A percentile compares a stretch with the other conserved stretches of the same genome.
Conservation (phyloP, 805 yeast genomes). For the Diddensiella caesifluorescens region DNA sequence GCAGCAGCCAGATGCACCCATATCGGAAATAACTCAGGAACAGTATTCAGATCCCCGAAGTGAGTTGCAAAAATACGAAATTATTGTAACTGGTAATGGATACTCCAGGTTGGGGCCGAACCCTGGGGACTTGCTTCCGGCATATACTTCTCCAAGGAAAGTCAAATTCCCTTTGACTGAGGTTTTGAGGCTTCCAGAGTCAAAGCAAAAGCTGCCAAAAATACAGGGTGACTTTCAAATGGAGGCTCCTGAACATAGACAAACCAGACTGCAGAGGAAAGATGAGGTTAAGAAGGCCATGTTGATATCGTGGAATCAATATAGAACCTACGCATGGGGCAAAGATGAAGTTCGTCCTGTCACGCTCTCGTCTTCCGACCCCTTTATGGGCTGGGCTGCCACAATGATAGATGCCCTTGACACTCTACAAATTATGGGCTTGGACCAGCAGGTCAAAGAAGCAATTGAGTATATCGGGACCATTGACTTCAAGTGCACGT, state of each 20-base stretch:
- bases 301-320: constrained; percentile 40
- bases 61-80: constrained; percentile 11
- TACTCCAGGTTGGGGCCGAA: constrained; percentile 7
- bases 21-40: neutral
- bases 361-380: constrained; percentile 30
- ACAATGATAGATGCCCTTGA: constrained; percentile 50
- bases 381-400: constrained; percentile 49
- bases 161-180: constrained; percentile 17
- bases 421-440: constrained; percentile 44
- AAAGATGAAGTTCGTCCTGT: constrained; percentile 43
- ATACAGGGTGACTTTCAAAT: constrained; percentile 21
- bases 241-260: constrained; percentile 22
- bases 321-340: constrained; percentile 41
- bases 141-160: constrained; percentile 13
- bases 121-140: constrained; percentile 4
- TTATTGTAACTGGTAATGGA: constrained; percentile 17
- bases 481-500: constrained; percentile 38
- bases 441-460: constrained; percentile 36
- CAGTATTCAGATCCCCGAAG: neutral
- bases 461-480: constrained; percentile 36
- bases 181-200: constrained; percentile 11
- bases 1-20: neutral
- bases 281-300: constrained; percentile 36
- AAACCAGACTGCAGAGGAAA: constrained; percentile 26
- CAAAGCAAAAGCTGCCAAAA: constrained; percentile 8